phyloP scores from a whole-genome alignment of 139 green algal genomes.

The Chlorella sp. region DNA sequence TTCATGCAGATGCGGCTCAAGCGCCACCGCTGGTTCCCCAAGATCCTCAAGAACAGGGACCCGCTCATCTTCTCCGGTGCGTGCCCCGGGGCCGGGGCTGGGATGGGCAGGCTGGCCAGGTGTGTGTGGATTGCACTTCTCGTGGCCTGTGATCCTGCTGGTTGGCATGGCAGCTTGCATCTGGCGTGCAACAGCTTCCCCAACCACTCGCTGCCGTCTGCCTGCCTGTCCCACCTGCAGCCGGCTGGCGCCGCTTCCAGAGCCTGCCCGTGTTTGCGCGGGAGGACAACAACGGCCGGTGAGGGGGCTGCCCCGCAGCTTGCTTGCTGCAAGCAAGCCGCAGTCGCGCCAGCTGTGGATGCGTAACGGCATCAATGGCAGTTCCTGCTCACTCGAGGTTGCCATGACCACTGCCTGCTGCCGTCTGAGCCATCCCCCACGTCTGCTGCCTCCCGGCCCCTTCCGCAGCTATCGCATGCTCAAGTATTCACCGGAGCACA shows the following conservation, averaged over 20 bases:
- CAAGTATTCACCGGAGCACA: slow-evolving; percentile 99
- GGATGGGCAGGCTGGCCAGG: too few species aligned
- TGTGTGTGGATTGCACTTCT: too few species aligned
- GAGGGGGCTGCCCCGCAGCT: neutral
- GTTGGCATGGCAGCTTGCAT: too few species aligned
- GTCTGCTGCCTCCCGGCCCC: neutral
- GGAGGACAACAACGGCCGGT: slow-evolving; percentile 90
- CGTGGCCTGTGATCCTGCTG: too few species aligned
- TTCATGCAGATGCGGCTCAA: slow-evolving; percentile 90
- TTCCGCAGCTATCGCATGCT: slow-evolving; percentile 60
- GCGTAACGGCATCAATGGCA: too few species aligned
- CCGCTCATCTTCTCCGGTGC: slow-evolving; percentile 86
- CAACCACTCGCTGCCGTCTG: neutral
- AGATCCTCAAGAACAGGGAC: slow-evolving; percentile 93
- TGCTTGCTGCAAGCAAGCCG: neutral
- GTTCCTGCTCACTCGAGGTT: too few species aligned
- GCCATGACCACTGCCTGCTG: neutral
- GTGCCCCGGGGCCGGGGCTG: neutral
- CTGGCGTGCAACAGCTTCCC: too few species aligned
- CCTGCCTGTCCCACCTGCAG: slow-evolving; percentile 9
- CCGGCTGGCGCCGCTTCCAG: slow-evolving; percentile 97
- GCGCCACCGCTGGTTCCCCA: slow-evolving; percentile 81
- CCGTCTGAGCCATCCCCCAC: neutral
- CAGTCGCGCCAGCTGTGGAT: neutral
- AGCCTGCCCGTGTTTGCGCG: slow-evolving; percentile 86